Percentiles rank a stretch among this genome's conserved stretches.
Conservation (phyloP, 2,329 filamentous ascomycete species). For the Cladosporium sp. region DNA sequence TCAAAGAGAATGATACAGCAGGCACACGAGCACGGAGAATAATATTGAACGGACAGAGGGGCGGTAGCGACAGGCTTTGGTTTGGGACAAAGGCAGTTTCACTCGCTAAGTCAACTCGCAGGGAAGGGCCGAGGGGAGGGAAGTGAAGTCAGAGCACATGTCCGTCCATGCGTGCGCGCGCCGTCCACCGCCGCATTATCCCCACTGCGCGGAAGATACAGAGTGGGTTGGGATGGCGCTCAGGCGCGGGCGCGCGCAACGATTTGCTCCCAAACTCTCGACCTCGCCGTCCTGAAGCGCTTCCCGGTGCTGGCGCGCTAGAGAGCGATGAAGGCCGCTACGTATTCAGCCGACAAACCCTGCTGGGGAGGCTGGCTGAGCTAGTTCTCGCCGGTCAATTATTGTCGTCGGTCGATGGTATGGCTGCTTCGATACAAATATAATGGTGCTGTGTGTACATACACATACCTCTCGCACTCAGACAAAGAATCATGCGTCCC, state of each 20-base stretch:
- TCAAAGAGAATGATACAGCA: neutral
- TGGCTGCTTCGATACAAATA: neutral
- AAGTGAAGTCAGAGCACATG: slow-evolving; percentile 1
- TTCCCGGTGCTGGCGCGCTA: neutral
- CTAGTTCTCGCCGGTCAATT: no score
- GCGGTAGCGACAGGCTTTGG: slow-evolving; percentile 7
- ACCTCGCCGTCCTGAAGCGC: neutral
- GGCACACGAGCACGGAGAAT: slow-evolving; percentile 10
- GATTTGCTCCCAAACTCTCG: neutral
- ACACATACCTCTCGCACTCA: no score
- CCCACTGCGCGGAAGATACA: neutral
- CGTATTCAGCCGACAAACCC: neutral
- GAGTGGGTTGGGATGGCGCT: neutral
- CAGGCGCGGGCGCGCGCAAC: neutral
- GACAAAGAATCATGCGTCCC: neutral
- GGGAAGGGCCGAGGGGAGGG: slow-evolving; percentile 9
- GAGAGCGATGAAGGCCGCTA: neutral
- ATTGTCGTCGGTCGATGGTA: neutral
- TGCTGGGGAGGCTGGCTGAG: no score
- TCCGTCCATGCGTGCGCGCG: neutral
- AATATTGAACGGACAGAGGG: neutral
- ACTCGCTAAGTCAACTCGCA: neutral
- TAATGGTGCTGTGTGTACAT: no score
- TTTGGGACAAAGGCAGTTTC: neutral
- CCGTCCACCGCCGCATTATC: neutral